A percentile compares a stretch with the other conserved stretches of the same genome.
These are phyloP conservation scores for Fusarium sulawesiense DNA, from an alignment of 2,329 filamentous ascomycete species.

Conservation along the genomic window DNA sequence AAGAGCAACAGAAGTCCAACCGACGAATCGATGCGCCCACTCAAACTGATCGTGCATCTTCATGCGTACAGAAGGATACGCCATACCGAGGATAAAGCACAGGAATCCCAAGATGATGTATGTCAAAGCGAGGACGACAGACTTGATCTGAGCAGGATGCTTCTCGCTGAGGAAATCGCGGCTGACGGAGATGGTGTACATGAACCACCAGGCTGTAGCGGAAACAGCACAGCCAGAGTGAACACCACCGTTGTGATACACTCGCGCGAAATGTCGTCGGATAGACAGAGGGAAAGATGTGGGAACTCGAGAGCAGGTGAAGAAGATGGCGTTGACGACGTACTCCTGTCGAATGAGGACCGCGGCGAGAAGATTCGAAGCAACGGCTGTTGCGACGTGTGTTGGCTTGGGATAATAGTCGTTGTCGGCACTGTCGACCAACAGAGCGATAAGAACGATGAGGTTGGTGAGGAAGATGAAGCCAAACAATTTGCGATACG, in stretches of 20 bases:
- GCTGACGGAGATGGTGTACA: constrained; percentile 41
- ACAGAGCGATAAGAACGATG: constrained; percentile 13
- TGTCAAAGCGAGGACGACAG: constrained; percentile 42
- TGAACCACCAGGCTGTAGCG: constrained; percentile 54
- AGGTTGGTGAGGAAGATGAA: constrained; percentile 31
- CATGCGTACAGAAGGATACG: constrained; percentile 42
- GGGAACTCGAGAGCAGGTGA: constrained; percentile 53
- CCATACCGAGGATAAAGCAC: constrained; percentile 43
- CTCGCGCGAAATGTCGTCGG: constrained; percentile 54
- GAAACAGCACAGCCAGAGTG: constrained; percentile 58
- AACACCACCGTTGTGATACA: constrained; percentile 59
- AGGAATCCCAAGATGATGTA: constrained; percentile 38
- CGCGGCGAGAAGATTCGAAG: constrained; percentile 52
- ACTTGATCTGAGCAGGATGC: constrained; percentile 12
- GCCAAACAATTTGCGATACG: constrained; percentile 33
- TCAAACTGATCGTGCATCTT: constrained; percentile 73
- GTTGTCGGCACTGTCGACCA: constrained; percentile 11
- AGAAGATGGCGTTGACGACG: constrained; percentile 59
- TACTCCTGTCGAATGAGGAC: constrained; percentile 62
- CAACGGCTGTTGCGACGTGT: constrained; percentile 30
- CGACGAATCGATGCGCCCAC: constrained; percentile 72
- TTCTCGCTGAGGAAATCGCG: constrained; percentile 11
- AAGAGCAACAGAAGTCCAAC: constrained; percentile 70
- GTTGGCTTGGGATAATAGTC: constrained; percentile 22
- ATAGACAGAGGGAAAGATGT: constrained; percentile 57